Conservation (phyloP, 441 rosid genomes). For the Gossypium aridum region DNA sequence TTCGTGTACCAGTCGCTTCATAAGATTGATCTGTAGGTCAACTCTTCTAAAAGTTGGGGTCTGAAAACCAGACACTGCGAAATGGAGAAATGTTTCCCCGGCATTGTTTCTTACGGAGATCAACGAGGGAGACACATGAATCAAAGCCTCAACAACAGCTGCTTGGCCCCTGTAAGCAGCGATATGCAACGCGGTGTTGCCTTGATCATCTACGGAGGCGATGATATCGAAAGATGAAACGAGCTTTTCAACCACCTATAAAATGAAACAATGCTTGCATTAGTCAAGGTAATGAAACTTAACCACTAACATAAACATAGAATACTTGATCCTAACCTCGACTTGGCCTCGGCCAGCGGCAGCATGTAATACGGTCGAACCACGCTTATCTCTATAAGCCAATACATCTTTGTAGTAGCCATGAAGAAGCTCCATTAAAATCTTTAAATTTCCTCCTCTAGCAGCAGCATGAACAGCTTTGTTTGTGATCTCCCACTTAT, state of each 20-base stretch:
- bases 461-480: constrained; percentile 82
- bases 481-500: constrained; percentile 72
- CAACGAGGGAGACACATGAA: constrained; percentile 50
- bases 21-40: constrained; percentile 74
- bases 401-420: constrained; percentile 52
- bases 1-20: constrained; percentile 52
- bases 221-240: constrained; percentile 40
- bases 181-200: constrained; percentile 77
- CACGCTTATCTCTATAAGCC: constrained; percentile 60
- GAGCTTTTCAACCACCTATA: constrained; percentile 74
- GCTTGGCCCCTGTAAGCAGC: constrained; percentile 81
- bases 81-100: constrained; percentile 87
- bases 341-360: constrained; percentile 80
- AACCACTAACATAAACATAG: background rate
- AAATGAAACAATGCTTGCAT: background rate
- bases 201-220: constrained; percentile 51
- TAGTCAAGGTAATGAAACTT: background rate
- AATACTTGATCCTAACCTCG: constrained; percentile 35
- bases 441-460: constrained; percentile 64
- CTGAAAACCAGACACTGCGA: constrained; percentile 74
- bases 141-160: constrained; percentile 57
- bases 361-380: constrained; percentile 78
- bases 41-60: constrained; percentile 68
- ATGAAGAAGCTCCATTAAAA: constrained; percentile 52
- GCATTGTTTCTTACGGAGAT: constrained; percentile 49